Evolutionary conservation across 2,329 filamentous ascomycete genomes (phyloP).

Genomic region (Domatiomyces catenatus): DNA sequence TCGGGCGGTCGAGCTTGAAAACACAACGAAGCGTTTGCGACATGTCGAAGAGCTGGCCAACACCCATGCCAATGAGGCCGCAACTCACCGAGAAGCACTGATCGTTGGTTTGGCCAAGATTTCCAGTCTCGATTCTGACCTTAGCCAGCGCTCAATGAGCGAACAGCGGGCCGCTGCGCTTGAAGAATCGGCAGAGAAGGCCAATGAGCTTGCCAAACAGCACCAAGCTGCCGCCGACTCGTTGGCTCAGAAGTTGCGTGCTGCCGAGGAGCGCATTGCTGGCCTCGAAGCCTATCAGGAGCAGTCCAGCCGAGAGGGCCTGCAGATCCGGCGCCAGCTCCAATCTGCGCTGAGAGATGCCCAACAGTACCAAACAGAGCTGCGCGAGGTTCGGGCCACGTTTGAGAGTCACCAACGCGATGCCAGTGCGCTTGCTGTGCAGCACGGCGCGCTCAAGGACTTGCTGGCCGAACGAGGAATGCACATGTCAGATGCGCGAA

Average conservation of each 20-base stretch:
- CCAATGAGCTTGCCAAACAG: constrained; percentile 67
- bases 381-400: constrained; percentile 67
- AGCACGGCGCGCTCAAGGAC: constrained; percentile 85
- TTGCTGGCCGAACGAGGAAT: constrained; percentile 80
- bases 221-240: constrained; percentile 79
- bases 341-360: constrained; percentile 71
- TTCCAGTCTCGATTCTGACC: constrained; percentile 28
- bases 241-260: constrained; percentile 75
- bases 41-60: constrained; percentile 82
- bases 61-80: constrained; percentile 73
- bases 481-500: constrained; percentile 55
- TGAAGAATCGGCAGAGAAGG: constrained; percentile 62
- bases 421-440: constrained; percentile 80
- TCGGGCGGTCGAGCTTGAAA: constrained; percentile 60
- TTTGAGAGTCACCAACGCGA: constrained; percentile 78
- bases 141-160: constrained; percentile 33
- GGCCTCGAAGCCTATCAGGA: constrained; percentile 95
- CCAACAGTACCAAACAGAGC: constrained; percentile 64
- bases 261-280: constrained; percentile 90
- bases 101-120: constrained; percentile 69
- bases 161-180: constrained; percentile 52
- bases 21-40: constrained; percentile 54
- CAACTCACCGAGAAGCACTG: constrained; percentile 68
- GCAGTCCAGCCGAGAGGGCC: constrained; percentile 83
- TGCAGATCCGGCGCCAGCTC: constrained; percentile 76